A percentile compares a stretch with the other conserved stretches of the same genome.
These are phyloP conservation scores for Epicoccum nigrum DNA, from an alignment of 2,329 filamentous ascomycete species.

Conservation along the genomic window DNA sequence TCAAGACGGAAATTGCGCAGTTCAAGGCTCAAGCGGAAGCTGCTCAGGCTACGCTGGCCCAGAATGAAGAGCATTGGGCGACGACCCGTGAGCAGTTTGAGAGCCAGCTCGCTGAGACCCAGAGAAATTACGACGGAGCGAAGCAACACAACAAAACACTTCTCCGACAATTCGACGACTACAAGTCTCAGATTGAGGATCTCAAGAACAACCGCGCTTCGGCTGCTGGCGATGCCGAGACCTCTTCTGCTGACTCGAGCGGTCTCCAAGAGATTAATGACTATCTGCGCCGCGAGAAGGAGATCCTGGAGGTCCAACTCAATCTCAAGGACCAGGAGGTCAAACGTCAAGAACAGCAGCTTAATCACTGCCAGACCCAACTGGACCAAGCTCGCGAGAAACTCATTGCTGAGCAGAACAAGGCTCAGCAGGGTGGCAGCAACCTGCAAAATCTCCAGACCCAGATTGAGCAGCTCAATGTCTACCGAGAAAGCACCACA, in stretches of 20 bases:
- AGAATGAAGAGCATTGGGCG: conserved; percentile 87
- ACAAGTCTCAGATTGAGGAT: conserved; percentile 77
- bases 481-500: conserved; percentile 93
- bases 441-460: conserved; percentile 91
- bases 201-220: conserved; percentile 76
- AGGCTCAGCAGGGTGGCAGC: conserved; percentile 75
- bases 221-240: conserved; percentile 58
- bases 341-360: conserved; percentile 86
- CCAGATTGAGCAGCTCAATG: conserved; percentile 92
- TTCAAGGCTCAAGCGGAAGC: conserved; percentile 84
- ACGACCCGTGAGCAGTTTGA: conserved; percentile 82
- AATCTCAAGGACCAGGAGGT: conserved; percentile 87
- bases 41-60: conserved; percentile 76
- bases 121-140: conserved; percentile 79
- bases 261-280: conserved; percentile 88
- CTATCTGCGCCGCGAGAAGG: conserved; percentile 92
- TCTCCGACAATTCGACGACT: conserved; percentile 84
- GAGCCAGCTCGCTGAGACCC: conserved; percentile 79
- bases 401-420: conserved; percentile 82
- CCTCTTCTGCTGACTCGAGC: conserved; percentile 63
- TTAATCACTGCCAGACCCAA: conserved; percentile 84
- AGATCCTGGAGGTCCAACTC: conserved; percentile 96
- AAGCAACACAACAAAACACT: conserved; percentile 89
- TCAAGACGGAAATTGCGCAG: conserved; percentile 78
- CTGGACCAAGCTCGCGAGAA: conserved; percentile 89